phyloP scores from a whole-genome alignment of 2,329 filamentous ascomycete genomes.

The Alternaria sp. region DNA sequence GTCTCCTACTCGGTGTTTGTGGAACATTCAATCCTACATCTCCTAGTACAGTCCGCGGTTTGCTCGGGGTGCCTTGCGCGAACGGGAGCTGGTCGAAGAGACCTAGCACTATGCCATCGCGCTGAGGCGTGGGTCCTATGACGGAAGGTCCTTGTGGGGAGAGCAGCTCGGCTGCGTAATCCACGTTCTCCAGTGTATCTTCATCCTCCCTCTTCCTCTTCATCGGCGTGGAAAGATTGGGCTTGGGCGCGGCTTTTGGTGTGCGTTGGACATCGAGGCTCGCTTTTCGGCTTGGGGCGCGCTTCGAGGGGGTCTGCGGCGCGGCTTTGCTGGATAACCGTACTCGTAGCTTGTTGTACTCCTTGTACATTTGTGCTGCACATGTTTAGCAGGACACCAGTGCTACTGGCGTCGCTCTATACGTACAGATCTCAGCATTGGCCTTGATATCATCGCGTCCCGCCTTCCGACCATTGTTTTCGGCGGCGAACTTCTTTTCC shows the following conservation, averaged over 20 bases:
- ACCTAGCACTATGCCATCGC: constrained; percentile 77
- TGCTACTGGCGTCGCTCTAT: constrained; percentile 4
- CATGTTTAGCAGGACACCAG: constrained; percentile 15
- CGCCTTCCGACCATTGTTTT: constrained; percentile 72
- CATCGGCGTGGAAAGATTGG: constrained; percentile 32
- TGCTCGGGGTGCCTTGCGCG: constrained; percentile 49
- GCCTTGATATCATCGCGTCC: constrained; percentile 77
- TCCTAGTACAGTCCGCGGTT: constrained; percentile 36
- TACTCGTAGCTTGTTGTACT: constrained; percentile 70
- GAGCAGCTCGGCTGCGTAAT: constrained; percentile 22
- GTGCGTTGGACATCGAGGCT: constrained; percentile 31
- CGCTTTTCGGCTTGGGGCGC: constrained; percentile 26
- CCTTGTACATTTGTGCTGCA: constrained; percentile 75
- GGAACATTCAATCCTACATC: constrained; percentile 42
- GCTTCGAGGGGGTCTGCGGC: constrained; percentile 45
- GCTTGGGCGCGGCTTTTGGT: constrained; percentile 30
- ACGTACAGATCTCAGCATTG: constrained; percentile 72
- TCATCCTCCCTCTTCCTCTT: constrained; percentile 43
- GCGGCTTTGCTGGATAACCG: constrained; percentile 33
- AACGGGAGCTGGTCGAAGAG: constrained; percentile 75
- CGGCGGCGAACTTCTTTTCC: constrained; percentile 71
- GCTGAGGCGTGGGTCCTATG: constrained; percentile 80
- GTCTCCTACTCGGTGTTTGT: constrained; percentile 50
- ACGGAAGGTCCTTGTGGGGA: constrained; percentile 43
- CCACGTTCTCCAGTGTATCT: constrained; percentile 15